Evolutionary conservation across 1,284 basidiomycete genomes (phyloP).

Genomic region (Vanrija pseudolonga): DNA sequence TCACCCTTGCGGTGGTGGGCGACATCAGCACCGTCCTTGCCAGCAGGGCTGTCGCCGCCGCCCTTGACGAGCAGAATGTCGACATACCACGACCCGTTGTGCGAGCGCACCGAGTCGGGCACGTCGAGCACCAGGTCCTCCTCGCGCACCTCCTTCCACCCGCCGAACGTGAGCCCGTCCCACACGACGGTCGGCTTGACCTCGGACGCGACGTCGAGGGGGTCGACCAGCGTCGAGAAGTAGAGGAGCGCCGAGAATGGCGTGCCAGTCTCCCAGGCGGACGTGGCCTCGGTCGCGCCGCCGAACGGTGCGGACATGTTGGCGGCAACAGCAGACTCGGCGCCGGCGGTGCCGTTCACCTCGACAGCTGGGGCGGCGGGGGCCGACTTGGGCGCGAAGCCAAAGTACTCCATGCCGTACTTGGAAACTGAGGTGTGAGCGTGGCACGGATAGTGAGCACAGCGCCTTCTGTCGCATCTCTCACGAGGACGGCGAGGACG

Average conservation of each 20-base stretch:
- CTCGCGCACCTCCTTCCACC: constrained; percentile 67
- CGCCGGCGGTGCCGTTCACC: constrained; percentile 9
- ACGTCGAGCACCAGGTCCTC: constrained; percentile 66
- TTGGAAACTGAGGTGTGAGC: constrained; percentile 29
- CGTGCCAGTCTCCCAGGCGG: constrained; percentile 49
- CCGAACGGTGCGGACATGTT: constrained; percentile 1
- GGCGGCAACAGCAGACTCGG: background rate
- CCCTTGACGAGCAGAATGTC: constrained; percentile 76
- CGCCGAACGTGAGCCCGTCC: constrained; percentile 76
- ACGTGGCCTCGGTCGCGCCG: constrained; percentile 18
- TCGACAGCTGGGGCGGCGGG: constrained; percentile 14
- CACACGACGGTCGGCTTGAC: constrained; percentile 52
- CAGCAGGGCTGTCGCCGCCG: constrained; percentile 55
- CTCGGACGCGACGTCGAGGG: constrained; percentile 49
- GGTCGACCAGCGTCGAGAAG: constrained; percentile 53
- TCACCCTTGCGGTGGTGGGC: constrained; percentile 74
- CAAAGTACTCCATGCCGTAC: constrained; percentile 36
- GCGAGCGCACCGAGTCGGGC: constrained; percentile 68
- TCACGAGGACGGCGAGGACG: no score
- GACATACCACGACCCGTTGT: constrained; percentile 72
- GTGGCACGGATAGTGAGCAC: no score
- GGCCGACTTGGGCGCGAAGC: background rate
- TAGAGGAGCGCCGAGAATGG: constrained; percentile 64
- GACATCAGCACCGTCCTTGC: constrained; percentile 61
- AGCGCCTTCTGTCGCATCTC: no score